Percentiles rank a stretch among this genome's conserved stretches.
These are phyloP conservation scores for Saccharum officinarum DNA, from an alignment of 176 grass and related monocot genomes.

Conservation along the genomic window DNA sequence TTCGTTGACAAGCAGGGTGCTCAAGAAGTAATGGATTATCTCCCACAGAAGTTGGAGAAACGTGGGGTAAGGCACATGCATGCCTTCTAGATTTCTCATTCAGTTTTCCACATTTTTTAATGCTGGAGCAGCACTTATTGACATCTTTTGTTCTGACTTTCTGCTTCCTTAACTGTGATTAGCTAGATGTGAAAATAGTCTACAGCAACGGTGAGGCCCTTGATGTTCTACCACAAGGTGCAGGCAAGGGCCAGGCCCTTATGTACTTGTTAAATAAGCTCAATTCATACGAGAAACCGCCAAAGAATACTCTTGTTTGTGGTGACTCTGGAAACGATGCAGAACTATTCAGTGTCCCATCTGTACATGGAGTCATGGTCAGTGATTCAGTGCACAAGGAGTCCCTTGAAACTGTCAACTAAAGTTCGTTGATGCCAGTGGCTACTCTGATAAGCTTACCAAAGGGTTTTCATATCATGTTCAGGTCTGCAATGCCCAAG, in stretches of 20 bases:
- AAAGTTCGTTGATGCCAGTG: slow-evolving; percentile 3
- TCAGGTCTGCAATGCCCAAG: slow-evolving; percentile 90
- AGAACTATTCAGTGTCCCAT: slow-evolving; percentile 83
- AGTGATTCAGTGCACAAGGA: slow-evolving; percentile 38
- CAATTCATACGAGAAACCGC: slow-evolving; percentile 50
- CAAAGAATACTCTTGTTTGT: slow-evolving; percentile 82
- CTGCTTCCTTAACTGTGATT: slow-evolving; percentile 24
- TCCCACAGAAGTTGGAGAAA: slow-evolving; percentile 54
- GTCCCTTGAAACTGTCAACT: not conserved
- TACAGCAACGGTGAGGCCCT: slow-evolving; percentile 78
- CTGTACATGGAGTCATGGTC: slow-evolving; percentile 82
- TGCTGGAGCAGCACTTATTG: not conserved
- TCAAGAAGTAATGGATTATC: slow-evolving; percentile 62
- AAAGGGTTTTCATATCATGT: slow-evolving; percentile 38
- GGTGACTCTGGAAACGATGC: slow-evolving; percentile 92
- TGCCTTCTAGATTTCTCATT: not conserved
- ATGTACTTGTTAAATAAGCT: slow-evolving; percentile 82
- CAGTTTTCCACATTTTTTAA: not conserved
- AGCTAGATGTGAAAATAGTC: slow-evolving; percentile 96
- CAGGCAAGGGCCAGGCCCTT: slow-evolving; percentile 93
- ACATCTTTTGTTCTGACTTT: not conserved
- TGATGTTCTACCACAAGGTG: slow-evolving; percentile 73
- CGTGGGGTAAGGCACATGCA: slow-evolving; percentile 43
- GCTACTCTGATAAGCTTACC: slow-evolving; percentile 31
- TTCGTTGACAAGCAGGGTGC: slow-evolving; percentile 65